These are phyloP conservation scores for Breynia disticha DNA, from an alignment of 441 rosid species.

Conservation along the genomic window DNA sequence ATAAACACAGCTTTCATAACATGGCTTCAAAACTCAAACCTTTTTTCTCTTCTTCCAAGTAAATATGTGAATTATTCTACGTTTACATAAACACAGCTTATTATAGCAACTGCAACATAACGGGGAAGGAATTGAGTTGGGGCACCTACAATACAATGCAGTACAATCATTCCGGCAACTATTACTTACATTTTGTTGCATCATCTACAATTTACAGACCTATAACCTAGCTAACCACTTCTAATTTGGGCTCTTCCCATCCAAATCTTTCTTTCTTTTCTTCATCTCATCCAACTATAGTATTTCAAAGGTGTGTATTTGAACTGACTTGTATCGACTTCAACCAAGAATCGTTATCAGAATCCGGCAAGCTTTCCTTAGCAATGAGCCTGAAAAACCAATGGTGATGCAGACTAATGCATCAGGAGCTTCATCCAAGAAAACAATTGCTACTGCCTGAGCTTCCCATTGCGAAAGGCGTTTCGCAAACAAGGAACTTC, in stretches of 20 bases:
- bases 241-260: background rate
- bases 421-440: conserved; percentile 29
- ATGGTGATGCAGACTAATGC: background rate
- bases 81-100: background rate
- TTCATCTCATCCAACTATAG: background rate
- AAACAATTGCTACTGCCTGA: conserved; percentile 54
- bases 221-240: conserved; percentile 8
- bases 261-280: background rate
- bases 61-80: background rate
- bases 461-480: conserved; percentile 42
- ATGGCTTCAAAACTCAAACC: background rate
- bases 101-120: background rate
- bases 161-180: conserved; percentile 8
- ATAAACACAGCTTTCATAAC: too few relatives aligned
- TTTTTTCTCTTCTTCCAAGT: background rate
- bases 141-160: too few relatives aligned
- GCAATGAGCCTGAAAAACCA: background rate
- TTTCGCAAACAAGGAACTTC: conserved; percentile 60
- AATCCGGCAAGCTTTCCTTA: background rate
- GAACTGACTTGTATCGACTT: background rate
- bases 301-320: background rate
- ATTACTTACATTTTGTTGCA: background rate
- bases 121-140: too few relatives aligned
- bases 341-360: background rate
- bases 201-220: conserved; percentile 19